These are phyloP conservation scores for Corynespora cassiicola DNA, from an alignment of 2,329 filamentous ascomycete genomes.

Conservation along the genomic window DNA sequence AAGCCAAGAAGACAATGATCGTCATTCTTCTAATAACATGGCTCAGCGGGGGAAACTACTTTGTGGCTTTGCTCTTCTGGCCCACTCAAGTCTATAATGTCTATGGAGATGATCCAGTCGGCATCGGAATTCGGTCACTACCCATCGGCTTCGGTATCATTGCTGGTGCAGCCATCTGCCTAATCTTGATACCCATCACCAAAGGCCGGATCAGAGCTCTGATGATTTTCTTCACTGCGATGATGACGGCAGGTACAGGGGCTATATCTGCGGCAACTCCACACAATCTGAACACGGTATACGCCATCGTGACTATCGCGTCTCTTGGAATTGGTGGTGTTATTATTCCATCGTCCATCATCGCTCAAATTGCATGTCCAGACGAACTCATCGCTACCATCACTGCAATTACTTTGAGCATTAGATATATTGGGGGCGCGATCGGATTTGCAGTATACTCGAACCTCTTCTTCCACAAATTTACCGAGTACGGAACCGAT, in stretches of 20 bases:
- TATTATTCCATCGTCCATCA: slow-evolving; percentile 71
- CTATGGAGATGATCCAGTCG: slow-evolving; percentile 63
- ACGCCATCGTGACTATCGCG: slow-evolving; percentile 65
- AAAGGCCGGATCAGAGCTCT: slow-evolving; percentile 66
- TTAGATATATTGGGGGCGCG: slow-evolving; percentile 71
- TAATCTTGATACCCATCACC: slow-evolving; percentile 64
- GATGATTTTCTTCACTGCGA: slow-evolving; percentile 63
- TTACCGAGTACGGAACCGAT: slow-evolving; percentile 24
- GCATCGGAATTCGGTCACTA: slow-evolving; percentile 69
- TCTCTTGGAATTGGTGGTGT: slow-evolving; percentile 72
- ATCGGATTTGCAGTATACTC: slow-evolving; percentile 65
- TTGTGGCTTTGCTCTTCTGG: slow-evolving; percentile 43
- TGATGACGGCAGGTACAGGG: slow-evolving; percentile 72
- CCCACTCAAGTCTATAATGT: slow-evolving; percentile 42
- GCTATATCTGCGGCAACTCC: slow-evolving; percentile 57
- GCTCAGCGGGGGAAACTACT: slow-evolving; percentile 42
- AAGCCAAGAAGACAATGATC: slow-evolving; percentile 37
- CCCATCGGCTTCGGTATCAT: slow-evolving; percentile 71
- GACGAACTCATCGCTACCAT: slow-evolving; percentile 74
- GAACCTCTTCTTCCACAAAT: slow-evolving; percentile 39
- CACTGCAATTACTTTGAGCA: slow-evolving; percentile 71
- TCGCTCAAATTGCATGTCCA: slow-evolving; percentile 73
- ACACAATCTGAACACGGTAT: slow-evolving; percentile 63
- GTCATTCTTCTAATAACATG: slow-evolving; percentile 43
- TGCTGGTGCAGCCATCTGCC: slow-evolving; percentile 64